These are phyloP conservation scores for Aspergillus sp. DNA, from an alignment of 2,329 filamentous ascomycete genomes.

Conservation along the genomic window DNA sequence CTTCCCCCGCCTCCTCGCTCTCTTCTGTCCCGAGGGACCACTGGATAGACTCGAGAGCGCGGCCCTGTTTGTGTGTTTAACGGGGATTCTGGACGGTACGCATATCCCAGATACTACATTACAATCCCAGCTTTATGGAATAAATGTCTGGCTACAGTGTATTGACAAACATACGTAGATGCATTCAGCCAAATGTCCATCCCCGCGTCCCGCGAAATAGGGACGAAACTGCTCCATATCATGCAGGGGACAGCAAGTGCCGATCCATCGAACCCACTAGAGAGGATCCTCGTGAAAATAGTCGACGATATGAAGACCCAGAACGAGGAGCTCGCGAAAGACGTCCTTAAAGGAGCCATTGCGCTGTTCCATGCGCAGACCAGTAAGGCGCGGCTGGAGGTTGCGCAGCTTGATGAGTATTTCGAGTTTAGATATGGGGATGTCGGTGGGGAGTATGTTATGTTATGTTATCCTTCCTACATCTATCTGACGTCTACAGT, in stretches of 20 bases:
- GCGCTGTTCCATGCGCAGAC: background rate
- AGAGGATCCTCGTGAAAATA: background rate
- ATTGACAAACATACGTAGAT: background rate
- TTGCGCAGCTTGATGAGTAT: background rate
- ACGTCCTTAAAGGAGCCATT: background rate
- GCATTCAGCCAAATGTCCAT: conserved; percentile 3
- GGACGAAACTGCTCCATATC: background rate
- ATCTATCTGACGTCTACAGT: background rate
- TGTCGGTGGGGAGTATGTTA: background rate
- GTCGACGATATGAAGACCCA: background rate
- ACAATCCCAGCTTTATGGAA: too few species aligned
- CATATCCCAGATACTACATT: too few species aligned
- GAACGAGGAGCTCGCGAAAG: background rate
- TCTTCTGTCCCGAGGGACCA: background rate
- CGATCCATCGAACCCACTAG: background rate
- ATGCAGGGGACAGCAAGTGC: background rate
- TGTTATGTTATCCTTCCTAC: too few species aligned
- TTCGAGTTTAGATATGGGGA: background rate
- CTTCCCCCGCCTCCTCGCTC: background rate
- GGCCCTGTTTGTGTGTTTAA: background rate
- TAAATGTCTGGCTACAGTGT: background rate
- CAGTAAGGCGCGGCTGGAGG: background rate
- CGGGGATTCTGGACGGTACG: background rate
- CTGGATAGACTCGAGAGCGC: background rate
- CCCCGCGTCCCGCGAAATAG: background rate